These are phyloP conservation scores for Penicillium daleae DNA, from an alignment of 495 filamentous ascomycete genomes.

Conservation along the genomic window DNA sequence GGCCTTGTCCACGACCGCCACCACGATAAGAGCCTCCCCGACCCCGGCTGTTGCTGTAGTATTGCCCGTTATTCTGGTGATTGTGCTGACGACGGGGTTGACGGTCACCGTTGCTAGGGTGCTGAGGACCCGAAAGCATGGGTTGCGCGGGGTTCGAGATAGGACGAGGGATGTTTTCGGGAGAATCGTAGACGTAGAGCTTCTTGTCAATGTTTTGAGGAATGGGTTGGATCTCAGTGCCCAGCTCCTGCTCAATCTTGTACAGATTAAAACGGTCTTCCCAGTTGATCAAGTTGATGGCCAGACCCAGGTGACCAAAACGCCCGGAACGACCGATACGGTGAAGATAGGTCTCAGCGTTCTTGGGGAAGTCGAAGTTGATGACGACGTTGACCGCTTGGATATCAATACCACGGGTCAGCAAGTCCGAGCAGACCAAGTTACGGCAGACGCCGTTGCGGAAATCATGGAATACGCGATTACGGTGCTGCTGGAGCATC, in stretches of 20 bases:
- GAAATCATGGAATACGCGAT: slow-evolving; percentile 99
- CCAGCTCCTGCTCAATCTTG: slow-evolving; percentile 96
- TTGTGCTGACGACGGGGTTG: slow-evolving; percentile 44
- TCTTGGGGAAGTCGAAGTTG: slow-evolving; percentile 99
- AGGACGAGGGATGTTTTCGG: slow-evolving; percentile 89
- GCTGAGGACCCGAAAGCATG: slow-evolving; percentile 20
- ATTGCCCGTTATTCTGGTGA: slow-evolving; percentile 43
- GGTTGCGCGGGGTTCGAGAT: slow-evolving; percentile 51
- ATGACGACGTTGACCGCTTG: slow-evolving; percentile 99
- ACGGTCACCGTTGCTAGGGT: slow-evolving; percentile 34
- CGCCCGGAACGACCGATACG: slow-evolving; percentile 97
- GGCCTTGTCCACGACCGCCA: slow-evolving; percentile 50
- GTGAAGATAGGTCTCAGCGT: slow-evolving; percentile 98
- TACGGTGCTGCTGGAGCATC: slow-evolving; percentile 97
- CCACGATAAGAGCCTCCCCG: slow-evolving; percentile 48
- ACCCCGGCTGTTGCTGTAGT: slow-evolving; percentile 38
- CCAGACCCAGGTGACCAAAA: slow-evolving; percentile 94
- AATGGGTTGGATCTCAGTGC: slow-evolving; percentile 96
- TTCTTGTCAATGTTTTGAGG: slow-evolving; percentile 95
- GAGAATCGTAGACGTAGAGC: slow-evolving; percentile 96
- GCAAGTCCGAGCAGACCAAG: slow-evolving; percentile 94
- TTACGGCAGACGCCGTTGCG: slow-evolving; percentile 97
- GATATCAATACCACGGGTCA: slow-evolving; percentile 99
- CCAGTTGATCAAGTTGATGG: slow-evolving; percentile 99
- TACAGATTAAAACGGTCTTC: slow-evolving; percentile 99